phyloP scores from a whole-genome alignment of 1,139 yeast genomes.

The Meyerozyma carpophila region DNA sequence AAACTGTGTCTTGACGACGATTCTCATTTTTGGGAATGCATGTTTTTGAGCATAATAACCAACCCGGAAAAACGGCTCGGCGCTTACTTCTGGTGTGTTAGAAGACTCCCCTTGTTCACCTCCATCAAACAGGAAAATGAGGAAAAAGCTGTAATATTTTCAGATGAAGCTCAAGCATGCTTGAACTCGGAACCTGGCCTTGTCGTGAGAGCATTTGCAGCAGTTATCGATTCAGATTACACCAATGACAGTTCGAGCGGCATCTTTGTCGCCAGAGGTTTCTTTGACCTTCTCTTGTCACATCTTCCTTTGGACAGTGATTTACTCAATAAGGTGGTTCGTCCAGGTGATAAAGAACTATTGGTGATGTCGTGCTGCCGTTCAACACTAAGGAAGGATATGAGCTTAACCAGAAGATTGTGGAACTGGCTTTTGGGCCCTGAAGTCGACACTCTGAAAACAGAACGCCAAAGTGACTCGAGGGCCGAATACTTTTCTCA shows the following conservation, averaged over 20 bases:
- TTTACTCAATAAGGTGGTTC: constrained; percentile 44
- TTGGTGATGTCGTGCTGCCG: constrained; percentile 60
- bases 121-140: constrained; percentile 12
- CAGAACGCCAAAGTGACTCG: constrained; percentile 8
- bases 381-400: constrained; percentile 75
- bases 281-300: constrained; percentile 70
- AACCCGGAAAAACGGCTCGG: constrained; percentile 80
- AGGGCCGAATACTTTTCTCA: constrained; percentile 53
- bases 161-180: constrained; percentile 55
- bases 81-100: constrained; percentile 71
- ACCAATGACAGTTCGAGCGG: constrained; percentile 32
- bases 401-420: constrained; percentile 87
- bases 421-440: constrained; percentile 95
- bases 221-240: constrained; percentile 48
- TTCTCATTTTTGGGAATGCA: constrained; percentile 78
- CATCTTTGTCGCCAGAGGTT: constrained; percentile 80
- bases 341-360: constrained; percentile 49
- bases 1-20: constrained; percentile 60
- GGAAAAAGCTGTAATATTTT: constrained; percentile 18
- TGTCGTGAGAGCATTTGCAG: constrained; percentile 64
- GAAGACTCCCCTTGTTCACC: constrained; percentile 53
- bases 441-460: constrained; percentile 18
- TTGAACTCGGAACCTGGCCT: constrained; percentile 77
- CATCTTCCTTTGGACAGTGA: constrained; percentile 62
- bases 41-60: constrained; percentile 70